Conservation (phyloP, 2,329 filamentous ascomycete genomes). For the Colletotrichum horii region DNA sequence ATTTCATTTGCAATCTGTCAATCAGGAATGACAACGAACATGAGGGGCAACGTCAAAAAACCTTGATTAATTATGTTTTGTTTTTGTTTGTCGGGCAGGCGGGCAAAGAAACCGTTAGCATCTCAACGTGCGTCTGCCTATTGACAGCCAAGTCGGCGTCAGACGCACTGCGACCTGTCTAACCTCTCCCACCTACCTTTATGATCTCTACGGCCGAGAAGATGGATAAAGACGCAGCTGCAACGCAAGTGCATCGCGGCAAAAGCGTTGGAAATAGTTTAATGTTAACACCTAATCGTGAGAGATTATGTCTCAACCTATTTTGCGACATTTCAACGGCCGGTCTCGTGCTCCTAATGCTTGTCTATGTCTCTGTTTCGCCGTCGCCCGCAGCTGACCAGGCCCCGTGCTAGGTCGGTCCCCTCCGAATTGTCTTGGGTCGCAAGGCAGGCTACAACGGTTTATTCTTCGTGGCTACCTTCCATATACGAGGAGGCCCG, state of each 20-base stretch:
- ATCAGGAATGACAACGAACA: conserved; percentile 5
- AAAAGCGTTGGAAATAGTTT: not conserved
- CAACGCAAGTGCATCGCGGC: not conserved
- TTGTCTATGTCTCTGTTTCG: not conserved
- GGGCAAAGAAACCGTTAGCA: not conserved
- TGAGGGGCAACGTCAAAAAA: not conserved
- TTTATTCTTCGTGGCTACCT: not conserved
- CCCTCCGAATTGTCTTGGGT: not conserved
- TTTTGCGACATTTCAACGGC: conserved; percentile 17
- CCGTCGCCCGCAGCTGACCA: not conserved
- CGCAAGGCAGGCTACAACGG: not conserved
- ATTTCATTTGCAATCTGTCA: not conserved
- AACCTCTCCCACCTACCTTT: not conserved
- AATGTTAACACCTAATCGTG: conserved; percentile 16
- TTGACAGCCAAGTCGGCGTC: not conserved
- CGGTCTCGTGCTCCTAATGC: not conserved
- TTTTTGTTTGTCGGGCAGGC: conserved; percentile 1
- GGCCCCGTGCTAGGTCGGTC: not conserved
- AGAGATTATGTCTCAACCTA: conserved; percentile 6
- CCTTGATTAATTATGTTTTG: not conserved
- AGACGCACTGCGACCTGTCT: not conserved
- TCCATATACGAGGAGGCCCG: not conserved
- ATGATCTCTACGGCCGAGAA: conserved; percentile 6
- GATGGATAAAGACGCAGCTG: not conserved
- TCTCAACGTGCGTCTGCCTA: not conserved